Percentiles rank a stretch among this genome's conserved stretches.
Conservation (phyloP, 2,329 filamentous ascomycete genomes). For the Mycogone perniciosa region DNA sequence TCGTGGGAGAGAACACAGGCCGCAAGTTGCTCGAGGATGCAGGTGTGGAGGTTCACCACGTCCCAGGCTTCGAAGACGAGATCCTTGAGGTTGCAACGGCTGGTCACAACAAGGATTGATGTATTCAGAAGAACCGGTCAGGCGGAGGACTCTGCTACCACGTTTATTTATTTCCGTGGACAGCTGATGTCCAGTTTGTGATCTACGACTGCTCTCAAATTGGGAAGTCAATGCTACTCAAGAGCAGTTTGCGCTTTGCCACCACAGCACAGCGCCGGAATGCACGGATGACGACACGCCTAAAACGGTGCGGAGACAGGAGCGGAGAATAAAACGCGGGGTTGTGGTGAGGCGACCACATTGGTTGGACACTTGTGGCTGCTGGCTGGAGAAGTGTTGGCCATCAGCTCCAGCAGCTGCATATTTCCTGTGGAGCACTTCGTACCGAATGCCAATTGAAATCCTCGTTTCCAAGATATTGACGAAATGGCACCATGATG, state of each 20-base stretch:
- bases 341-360: neutral
- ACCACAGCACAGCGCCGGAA: no score
- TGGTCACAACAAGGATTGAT: slow-evolving; percentile 50
- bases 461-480: no score
- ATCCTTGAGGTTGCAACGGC: slow-evolving; percentile 79
- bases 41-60: slow-evolving; percentile 67
- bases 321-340: neutral
- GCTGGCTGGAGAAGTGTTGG: neutral
- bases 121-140: neutral
- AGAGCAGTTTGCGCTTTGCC: neutral
- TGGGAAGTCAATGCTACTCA: neutral
- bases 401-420: neutral
- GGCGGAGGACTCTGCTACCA: neutral
- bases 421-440: no score
- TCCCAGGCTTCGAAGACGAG: slow-evolving; percentile 69
- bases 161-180: neutral
- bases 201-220: neutral
- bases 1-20: slow-evolving; percentile 77
- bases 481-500: no score
- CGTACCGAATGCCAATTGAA: no score
- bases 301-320: neutral
- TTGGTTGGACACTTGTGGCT: neutral
- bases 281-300: neutral
- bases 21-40: slow-evolving; percentile 61
- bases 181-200: slow-evolving; percentile 3